Conservation (phyloP, 306 rosid species). For the Lathyrus sativus region DNA sequence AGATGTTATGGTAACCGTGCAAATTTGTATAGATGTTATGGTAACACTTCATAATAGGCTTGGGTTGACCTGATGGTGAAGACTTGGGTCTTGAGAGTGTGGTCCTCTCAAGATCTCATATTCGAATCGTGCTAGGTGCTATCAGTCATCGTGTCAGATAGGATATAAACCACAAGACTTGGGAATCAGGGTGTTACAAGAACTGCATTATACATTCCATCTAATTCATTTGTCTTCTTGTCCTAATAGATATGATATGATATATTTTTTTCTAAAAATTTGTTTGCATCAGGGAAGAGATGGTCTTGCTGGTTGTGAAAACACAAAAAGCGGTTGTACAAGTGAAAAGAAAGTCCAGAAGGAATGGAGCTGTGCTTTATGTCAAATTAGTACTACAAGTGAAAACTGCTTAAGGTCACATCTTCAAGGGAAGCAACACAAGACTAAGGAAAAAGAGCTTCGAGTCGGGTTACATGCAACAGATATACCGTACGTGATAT, state of each 20-base stretch:
- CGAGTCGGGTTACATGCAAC: conserved; percentile 15
- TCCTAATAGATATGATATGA: conserved; percentile 2
- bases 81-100: too few species aligned
- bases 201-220: not conserved
- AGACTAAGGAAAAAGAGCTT: conserved; percentile 37
- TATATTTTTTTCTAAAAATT: conserved; percentile 3
- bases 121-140: too few species aligned
- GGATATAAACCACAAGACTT: too few species aligned
- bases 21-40: too few species aligned
- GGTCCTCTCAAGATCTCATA: too few species aligned
- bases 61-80: too few species aligned
- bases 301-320: conserved; percentile 28
- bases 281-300: conserved; percentile 46
- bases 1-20: conserved; percentile 6
- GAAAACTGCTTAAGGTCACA: conserved; percentile 49
- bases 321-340: conserved; percentile 12
- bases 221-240: conserved; percentile 1
- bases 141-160: too few species aligned
- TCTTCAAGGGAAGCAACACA: conserved; percentile 58
- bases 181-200: too few species aligned
- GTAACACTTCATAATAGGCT: too few species aligned
- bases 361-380: conserved; percentile 71
- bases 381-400: conserved; percentile 54
- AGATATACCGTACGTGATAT: conserved; percentile 28
- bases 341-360: conserved; percentile 47